phyloP scores from a whole-genome alignment of 176 grass and related monocot species.

The Aegilops speltoides region DNA sequence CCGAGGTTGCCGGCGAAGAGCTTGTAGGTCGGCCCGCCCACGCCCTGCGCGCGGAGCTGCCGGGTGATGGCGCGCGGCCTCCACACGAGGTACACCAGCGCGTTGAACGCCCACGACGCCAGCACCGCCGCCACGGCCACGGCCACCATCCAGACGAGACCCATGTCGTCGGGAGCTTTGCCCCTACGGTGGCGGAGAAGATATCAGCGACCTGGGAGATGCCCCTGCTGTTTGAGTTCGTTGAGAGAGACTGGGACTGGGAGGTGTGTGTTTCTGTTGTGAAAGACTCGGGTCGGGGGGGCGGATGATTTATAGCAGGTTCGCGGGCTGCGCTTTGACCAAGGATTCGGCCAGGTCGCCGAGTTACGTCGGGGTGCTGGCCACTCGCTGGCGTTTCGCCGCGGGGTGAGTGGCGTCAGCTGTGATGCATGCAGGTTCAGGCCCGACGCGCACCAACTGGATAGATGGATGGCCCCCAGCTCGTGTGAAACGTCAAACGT shows the following conservation, averaged over 20 bases:
- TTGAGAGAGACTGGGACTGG: background rate
- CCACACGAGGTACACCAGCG: conserved; percentile 37
- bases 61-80: conserved; percentile 14
- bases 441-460: background rate
- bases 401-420: background rate
- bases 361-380: no score
- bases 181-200: no score
- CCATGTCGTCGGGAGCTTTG: no score
- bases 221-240: background rate
- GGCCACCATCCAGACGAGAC: background rate
- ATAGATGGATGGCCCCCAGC: background rate
- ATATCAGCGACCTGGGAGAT: no score
- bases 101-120: conserved; percentile 31
- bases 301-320: background rate
- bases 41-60: conserved; percentile 40
- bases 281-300: background rate
- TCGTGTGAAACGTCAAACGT: background rate
- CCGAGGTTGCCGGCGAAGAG: conserved; percentile 36
- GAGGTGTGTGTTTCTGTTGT: background rate
- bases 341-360: no score
- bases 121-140: background rate
- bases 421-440: background rate
- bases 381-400: background rate
- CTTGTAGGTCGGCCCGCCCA: conserved; percentile 34
- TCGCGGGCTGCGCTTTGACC: background rate